Conservation (phyloP, 108 stramenopile species). For the Nitzschia palea region DNA sequence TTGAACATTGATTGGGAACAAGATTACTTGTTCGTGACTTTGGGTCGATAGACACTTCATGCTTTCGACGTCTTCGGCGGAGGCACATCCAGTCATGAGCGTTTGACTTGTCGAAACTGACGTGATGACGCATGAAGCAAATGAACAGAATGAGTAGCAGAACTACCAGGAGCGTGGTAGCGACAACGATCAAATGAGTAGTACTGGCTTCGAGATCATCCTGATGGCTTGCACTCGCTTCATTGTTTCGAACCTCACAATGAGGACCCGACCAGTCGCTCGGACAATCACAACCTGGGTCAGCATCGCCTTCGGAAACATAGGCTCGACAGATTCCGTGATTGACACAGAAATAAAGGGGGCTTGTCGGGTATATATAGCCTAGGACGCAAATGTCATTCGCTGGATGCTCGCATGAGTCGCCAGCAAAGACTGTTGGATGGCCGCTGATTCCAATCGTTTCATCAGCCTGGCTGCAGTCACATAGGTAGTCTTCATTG, state of each 20-base stretch:
- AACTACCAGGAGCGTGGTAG: not conserved
- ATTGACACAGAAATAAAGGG: conserved; percentile 53
- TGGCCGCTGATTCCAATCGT: conserved; percentile 3
- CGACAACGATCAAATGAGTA: not conserved
- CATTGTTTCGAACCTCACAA: conserved; percentile 33
- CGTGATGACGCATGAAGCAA: not conserved
- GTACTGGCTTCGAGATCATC: not conserved
- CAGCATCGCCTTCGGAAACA: conserved; percentile 19
- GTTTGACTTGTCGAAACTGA: not conserved
- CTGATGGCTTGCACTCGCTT: not conserved
- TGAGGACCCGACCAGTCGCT: conserved; percentile 33
- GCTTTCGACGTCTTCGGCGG: conserved; percentile 4
- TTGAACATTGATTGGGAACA: conserved; percentile 18
- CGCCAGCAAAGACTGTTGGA: conserved; percentile 36
- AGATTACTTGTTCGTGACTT: conserved; percentile 8
- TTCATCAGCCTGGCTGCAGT: conserved; percentile 41
- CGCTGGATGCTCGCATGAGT: conserved; percentile 44
- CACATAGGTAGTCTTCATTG: conserved; percentile 34
- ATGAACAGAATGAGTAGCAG: not conserved
- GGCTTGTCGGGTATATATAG: not conserved
- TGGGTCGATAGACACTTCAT: conserved; percentile 12
- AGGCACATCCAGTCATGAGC: conserved; percentile 4
- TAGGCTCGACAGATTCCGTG: conserved; percentile 39
- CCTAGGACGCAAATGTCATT: conserved; percentile 36
- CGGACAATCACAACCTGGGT: conserved; percentile 43